phyloP scores from a whole-genome alignment of 192 early-diverging fungal genomes.

The Coemansia sp. region DNA sequence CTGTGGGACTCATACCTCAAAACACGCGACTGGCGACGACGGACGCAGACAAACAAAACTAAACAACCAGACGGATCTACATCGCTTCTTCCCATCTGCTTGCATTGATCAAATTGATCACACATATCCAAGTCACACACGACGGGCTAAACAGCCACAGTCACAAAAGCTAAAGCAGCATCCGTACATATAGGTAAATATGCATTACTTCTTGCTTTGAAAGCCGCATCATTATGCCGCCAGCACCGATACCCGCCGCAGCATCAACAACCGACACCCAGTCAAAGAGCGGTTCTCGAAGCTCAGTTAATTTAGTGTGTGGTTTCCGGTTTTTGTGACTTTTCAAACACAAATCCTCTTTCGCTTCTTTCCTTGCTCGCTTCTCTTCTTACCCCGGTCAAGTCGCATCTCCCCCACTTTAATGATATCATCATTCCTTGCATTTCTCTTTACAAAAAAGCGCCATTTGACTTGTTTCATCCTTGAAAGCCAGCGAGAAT shows the following conservation, averaged over 20 bases:
- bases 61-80: no score
- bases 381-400: neutral
- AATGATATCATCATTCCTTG: neutral
- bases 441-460: neutral
- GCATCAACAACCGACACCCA: no score
- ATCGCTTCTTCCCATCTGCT: neutral
- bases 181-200: conserved; percentile 1
- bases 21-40: no score
- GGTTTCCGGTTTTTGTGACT: neutral
- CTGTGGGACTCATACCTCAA: neutral
- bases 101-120: neutral
- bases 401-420: neutral
- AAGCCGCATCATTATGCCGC: neutral
- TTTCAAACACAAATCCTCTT: neutral
- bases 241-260: neutral
- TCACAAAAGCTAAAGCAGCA: neutral
- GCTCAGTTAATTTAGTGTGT: no score
- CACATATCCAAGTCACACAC: neutral
- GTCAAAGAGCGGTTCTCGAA: no score
- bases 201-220: neutral
- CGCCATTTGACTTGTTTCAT: neutral
- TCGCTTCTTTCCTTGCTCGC: no score
- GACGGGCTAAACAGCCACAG: neutral
- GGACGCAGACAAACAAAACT: neutral
- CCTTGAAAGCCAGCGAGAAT: no score